Base-by-base conservation (phyloP, 768 basidiomycete genomes). In the Stropharia rugosoannulata region DNA sequence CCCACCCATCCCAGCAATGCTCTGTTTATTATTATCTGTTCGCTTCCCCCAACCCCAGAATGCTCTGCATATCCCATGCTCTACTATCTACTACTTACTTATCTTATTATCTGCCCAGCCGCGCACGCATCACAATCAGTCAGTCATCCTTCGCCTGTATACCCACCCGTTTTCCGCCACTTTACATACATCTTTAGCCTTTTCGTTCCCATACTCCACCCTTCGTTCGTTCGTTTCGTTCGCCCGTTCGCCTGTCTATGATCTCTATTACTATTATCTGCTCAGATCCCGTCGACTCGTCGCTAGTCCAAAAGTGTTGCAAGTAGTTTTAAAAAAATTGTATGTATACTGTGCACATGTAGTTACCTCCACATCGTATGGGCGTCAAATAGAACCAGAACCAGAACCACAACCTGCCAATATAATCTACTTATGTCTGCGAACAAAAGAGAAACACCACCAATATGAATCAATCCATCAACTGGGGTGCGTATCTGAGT, bases 311-410 rank as follows among this genome's bases (percentile, higher is more conserved):
- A 50, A 50, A 50, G 49, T 25, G 37, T 37, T 40, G 36, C 18
- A 38, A 25, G 37, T 48, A 48, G 32, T 37, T 35, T n/a, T n/a
- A n/a, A 44, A 10, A 37, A 48, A 37, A 48, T 35, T 36, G 15
- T 29, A 29, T 52, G 42, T 52, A 52, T 52, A 51, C 29, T 43
- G 50, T 51, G 38, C 50, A 51, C 35, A 50, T 44, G 42, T 52
- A 43, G n/a, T n/a, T n/a, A n/a, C n/a, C 37, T 32, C 51, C 42
- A 40, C 29, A n/a, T n/a, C n/a, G 27, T 29, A 29, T 42, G 42
- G 42, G 38, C 27, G 45, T 38, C 45, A 29, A 38, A 53, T 32
- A 59, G 15, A 16, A n/a, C 44, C 54, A 43, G n/a, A n/a, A n/a
- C n/a, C n/a, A n/a, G n/a, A n/a, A n/a, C n/a, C n/a, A n/a, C n/a